Percentiles rank a stretch among this genome's conserved stretches.
phyloP scores from a whole-genome alignment of 1,284 basidiomycete genomes.

The Pyrrhoderma noxium region DNA sequence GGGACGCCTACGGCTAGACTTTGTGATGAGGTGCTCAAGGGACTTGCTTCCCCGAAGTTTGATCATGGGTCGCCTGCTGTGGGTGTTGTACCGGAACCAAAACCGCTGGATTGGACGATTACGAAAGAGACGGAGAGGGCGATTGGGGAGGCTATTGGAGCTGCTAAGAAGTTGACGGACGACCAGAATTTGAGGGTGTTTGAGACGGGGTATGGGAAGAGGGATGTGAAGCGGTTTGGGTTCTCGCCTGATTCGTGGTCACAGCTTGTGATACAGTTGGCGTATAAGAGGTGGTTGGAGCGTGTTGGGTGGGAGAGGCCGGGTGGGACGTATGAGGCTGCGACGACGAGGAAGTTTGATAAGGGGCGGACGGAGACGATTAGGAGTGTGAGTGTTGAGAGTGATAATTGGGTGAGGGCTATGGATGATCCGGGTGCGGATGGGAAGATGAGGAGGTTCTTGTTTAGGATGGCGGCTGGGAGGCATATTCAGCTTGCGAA shows the following conservation, averaged over 20 bases:
- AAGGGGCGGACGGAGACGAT: slow-evolving; percentile 89
- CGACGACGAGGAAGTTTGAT: slow-evolving; percentile 75
- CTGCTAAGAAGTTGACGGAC: slow-evolving; percentile 54
- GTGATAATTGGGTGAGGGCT: slow-evolving; percentile 63
- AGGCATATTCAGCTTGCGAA: slow-evolving; percentile 67
- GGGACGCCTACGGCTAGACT: slow-evolving; percentile 63
- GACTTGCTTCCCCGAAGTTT: slow-evolving; percentile 51
- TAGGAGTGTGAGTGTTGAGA: slow-evolving; percentile 67
- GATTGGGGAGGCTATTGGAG: slow-evolving; percentile 50
- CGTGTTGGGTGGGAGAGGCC: slow-evolving; percentile 15
- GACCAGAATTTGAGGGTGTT: slow-evolving; percentile 63
- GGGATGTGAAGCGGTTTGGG: slow-evolving; percentile 79
- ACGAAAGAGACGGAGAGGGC: slow-evolving; percentile 38
- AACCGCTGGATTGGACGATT: slow-evolving; percentile 61
- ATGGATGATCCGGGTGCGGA: slow-evolving; percentile 52
- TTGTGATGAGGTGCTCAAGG: slow-evolving; percentile 66
- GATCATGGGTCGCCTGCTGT: slow-evolving; percentile 40
- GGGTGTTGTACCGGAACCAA: slow-evolving; percentile 23
- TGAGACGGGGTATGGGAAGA: slow-evolving; percentile 78
- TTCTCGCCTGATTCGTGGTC: slow-evolving; percentile 90
- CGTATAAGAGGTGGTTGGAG: slow-evolving; percentile 61
- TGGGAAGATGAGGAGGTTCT: slow-evolving; percentile 40
- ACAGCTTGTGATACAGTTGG: slow-evolving; percentile 84
- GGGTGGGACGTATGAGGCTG: slow-evolving; percentile 84
- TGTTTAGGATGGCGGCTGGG: slow-evolving; percentile 63